Percentiles rank a stretch among this genome's conserved stretches.
These are phyloP conservation scores for Talaromyces amestolkiae DNA, from an alignment of 2,329 filamentous ascomycete species.

Conservation along the genomic window DNA sequence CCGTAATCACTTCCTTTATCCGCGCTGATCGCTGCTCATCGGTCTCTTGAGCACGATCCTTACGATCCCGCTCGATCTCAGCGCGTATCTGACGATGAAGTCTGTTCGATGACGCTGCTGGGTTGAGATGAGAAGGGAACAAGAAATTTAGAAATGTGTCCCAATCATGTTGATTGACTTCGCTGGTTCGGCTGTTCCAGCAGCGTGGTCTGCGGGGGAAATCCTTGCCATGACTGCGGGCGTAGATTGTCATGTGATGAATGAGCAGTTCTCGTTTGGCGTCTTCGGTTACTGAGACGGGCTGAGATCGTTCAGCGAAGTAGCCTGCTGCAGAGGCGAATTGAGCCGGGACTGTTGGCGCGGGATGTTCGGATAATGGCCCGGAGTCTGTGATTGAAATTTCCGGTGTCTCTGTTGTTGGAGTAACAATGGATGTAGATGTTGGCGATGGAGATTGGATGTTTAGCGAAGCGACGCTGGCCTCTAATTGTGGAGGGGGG, in stretches of 20 bases:
- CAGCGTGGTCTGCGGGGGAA: slow-evolving; percentile 43
- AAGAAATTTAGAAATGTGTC: slow-evolving; percentile 43
- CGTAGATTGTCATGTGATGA: slow-evolving; percentile 42
- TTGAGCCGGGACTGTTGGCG: slow-evolving; percentile 26
- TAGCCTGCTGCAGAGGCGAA: slow-evolving; percentile 40
- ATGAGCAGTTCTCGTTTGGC: slow-evolving; percentile 29
- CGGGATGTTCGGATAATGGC: slow-evolving; percentile 15
- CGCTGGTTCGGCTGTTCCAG: slow-evolving; percentile 34
- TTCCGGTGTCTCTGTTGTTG: background rate
- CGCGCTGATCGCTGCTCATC: slow-evolving; percentile 40
- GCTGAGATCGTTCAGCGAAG: slow-evolving; percentile 36
- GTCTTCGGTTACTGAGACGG: slow-evolving; percentile 23
- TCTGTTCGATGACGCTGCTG: slow-evolving; percentile 36
- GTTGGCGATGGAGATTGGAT: slow-evolving; percentile 7
- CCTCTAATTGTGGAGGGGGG: slow-evolving; percentile 10
- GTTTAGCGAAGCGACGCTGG: slow-evolving; percentile 23
- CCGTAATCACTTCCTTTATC: slow-evolving; percentile 39
- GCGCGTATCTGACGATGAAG: slow-evolving; percentile 39
- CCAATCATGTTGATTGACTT: slow-evolving; percentile 45
- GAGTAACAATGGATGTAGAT: background rate
- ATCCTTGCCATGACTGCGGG: slow-evolving; percentile 42
- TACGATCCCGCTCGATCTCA: slow-evolving; percentile 42
- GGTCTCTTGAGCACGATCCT: slow-evolving; percentile 43
- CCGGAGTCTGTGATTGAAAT: slow-evolving; percentile 1
- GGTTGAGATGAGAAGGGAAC: slow-evolving; percentile 40